Percentiles rank a stretch among this genome's conserved stretches.
Conservation (phyloP, 225 moss, liverwort and hornwort species). For the Ulota crispa region DNA sequence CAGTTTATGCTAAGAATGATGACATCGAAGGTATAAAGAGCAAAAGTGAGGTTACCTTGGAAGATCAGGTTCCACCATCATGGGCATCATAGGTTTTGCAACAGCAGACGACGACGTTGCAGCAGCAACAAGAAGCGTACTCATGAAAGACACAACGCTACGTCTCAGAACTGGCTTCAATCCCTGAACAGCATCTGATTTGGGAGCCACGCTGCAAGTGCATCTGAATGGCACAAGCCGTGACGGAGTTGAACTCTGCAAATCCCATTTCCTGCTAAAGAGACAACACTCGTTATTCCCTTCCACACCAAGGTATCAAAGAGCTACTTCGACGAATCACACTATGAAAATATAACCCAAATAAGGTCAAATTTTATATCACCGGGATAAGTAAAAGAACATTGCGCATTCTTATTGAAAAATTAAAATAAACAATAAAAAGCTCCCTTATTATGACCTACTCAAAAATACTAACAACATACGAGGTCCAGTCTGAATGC, state of each 20-base stretch:
- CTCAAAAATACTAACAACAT: not conserved
- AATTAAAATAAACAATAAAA: not conserved
- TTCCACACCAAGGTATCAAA: not conserved
- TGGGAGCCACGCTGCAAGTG: conserved; percentile 4
- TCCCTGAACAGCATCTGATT: conserved; percentile 12
- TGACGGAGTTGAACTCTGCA: conserved; percentile 2
- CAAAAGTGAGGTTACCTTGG: conserved; percentile 35
- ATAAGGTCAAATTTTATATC: too few species aligned
- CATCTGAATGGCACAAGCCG: not conserved
- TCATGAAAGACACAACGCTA: conserved; percentile 42
- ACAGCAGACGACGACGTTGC: conserved; percentile 26
- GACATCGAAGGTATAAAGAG: not conserved
- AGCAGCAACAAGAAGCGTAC: conserved; percentile 34
- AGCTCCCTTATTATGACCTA: not conserved
- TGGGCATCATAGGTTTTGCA: conserved; percentile 42
- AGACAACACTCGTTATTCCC: not conserved
- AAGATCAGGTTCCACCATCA: conserved; percentile 52
- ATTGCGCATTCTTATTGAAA: not conserved
- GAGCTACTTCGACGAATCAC: not conserved
- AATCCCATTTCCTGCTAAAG: conserved; percentile 29
- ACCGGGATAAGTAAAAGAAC: not conserved
- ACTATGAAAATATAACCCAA: not conserved
- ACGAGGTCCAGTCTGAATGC: not conserved
- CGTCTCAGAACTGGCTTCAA: conserved; percentile 37
- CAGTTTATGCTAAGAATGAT: not conserved